Percentiles rank a stretch among this genome's conserved stretches.
phyloP scores from a whole-genome alignment of 2,329 filamentous ascomycete species.

The Talaromyces atroroseus region DNA sequence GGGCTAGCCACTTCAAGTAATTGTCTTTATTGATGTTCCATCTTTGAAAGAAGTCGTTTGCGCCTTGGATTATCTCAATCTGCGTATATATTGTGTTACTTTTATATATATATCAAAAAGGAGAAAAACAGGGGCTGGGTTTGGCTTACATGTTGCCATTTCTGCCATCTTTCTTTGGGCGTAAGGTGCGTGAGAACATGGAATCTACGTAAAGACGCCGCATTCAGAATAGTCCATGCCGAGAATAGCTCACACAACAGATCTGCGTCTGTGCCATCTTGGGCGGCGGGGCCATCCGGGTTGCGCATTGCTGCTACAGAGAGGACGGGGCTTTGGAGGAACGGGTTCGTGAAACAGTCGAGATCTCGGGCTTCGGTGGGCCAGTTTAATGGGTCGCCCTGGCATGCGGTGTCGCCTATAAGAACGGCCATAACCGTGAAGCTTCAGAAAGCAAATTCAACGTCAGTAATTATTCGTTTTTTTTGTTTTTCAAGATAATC shows the following conservation, averaged over 20 bases:
- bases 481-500: not conserved
- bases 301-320: constrained; percentile 22
- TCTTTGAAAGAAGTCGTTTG: constrained; percentile 10
- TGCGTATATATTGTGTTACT: not conserved
- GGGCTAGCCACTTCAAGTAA: constrained; percentile 9
- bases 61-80: constrained; percentile 8
- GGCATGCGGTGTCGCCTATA: constrained; percentile 23
- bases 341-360: constrained; percentile 20
- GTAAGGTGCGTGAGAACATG: constrained; percentile 23
- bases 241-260: constrained; percentile 36
- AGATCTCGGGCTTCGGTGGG: constrained; percentile 16
- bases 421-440: constrained; percentile 24
- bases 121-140: no score
- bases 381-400: constrained; percentile 10
- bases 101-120: not conserved
- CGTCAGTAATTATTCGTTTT: not conserved
- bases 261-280: constrained; percentile 27
- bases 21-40: constrained; percentile 5
- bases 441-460: constrained; percentile 13
- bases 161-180: constrained; percentile 23
- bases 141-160: constrained; percentile 26
- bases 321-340: constrained; percentile 23
- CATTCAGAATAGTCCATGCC: constrained; percentile 31
- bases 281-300: constrained; percentile 19
- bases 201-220: constrained; percentile 28